Evolutionary conservation across 139 green algal genomes (phyloP).

Genomic region (Coccomyxa sp.): DNA sequence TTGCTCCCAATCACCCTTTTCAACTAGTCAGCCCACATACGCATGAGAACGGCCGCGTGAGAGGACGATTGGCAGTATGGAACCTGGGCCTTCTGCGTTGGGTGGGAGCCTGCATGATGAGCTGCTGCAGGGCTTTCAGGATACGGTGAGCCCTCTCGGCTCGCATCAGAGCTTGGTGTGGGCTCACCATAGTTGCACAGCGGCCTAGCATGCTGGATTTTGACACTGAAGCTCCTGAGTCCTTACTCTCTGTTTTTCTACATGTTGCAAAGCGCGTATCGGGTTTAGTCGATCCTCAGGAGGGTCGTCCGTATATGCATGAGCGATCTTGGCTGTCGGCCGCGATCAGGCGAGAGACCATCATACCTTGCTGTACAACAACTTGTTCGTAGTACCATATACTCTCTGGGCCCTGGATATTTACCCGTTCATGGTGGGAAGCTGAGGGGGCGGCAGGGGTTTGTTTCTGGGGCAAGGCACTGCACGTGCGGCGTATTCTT

Average conservation of each 20-base stretch:
- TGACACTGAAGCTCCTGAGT: neutral
- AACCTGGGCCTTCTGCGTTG: neutral
- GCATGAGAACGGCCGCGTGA: too few species aligned
- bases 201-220: neutral
- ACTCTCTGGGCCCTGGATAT: too few species aligned
- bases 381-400: too few species aligned
- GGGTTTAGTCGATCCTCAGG: neutral
- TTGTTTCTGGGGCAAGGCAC: neutral
- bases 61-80: neutral
- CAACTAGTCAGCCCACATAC: too few species aligned
- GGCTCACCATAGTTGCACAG: neutral
- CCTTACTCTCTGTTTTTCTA: neutral
- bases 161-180: neutral
- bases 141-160: slow-evolving; percentile 1
- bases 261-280: neutral
- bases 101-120: slow-evolving; percentile 13
- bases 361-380: too few species aligned
- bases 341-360: too few species aligned
- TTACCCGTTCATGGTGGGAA: neutral
- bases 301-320: neutral
- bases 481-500: neutral
- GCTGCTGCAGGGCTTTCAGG: slow-evolving; percentile 12
- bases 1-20: too few species aligned
- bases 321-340: too few species aligned
- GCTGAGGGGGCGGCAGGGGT: neutral